Evolutionary conservation across 352 stramenopile species (phyloP), one percentile per base, ranked within the genome.

Genomic region (Phytophthora quininea): DNA sequence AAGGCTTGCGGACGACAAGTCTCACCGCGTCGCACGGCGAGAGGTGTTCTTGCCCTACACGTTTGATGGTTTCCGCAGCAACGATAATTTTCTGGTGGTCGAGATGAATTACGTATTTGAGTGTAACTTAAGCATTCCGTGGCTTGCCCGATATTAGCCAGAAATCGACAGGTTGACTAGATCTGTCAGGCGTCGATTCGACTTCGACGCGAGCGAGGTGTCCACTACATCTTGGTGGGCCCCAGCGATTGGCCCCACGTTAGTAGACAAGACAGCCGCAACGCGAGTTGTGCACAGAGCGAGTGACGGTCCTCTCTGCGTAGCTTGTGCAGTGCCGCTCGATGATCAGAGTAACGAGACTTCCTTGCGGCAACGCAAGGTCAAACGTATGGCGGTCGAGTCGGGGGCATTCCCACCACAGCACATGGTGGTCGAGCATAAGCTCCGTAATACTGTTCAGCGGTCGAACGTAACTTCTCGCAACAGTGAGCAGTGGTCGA

Each of bases 61-160:
- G 38, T 56, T 71, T 14, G 56, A 58, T 15, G 64, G 33, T 30
- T 71, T 67, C 46, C 12, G 24, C 10, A 62, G 45, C 12, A 54
- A 38, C 4, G 63, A 74, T 7, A 43, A 69, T 0, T 69, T 77
- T 45, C 9, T 71, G 29, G 35, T 75, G 11, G 58, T 77, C 32
- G 58, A 69, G 24, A 57, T 77, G 29, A 69, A 75, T 37, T 67
- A 73, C 45, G 54, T 43, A 3, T 77, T 70, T 32, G 58, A 74
- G 35, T 71, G 57, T n/a, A 80, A 72, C 48, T 32, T 77, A 3
- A 47, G 56, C 1, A 74, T 74, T 2, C 54, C 67, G 12, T 71
- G 49, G 31, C 32, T 76, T n/a, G n/a, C 40, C n/a, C 47, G 45
- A 1, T 57, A 71, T 53, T 31, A 51, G 31, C 63, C 43, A 3